A percentile compares a stretch with the other conserved stretches of the same genome.
Evolutionary conservation across 257 asterid species (phyloP).

Genomic region (Plantago elongata): DNA sequence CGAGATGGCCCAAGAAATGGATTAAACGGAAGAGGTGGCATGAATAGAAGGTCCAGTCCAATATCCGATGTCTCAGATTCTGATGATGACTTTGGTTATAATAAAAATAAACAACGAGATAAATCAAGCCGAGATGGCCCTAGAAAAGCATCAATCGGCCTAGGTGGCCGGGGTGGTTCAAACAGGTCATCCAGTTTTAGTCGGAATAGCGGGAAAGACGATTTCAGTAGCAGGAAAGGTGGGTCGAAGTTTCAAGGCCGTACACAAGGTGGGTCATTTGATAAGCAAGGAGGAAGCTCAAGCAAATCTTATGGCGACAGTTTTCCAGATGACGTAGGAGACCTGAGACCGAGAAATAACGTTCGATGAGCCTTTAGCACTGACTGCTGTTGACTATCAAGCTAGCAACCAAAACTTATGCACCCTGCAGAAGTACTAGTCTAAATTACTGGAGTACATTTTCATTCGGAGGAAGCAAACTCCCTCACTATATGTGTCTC

Average conservation of each 20-base stretch:
- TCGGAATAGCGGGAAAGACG: constrained; percentile 34
- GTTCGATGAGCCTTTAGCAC: constrained; percentile 46
- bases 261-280: constrained; percentile 37
- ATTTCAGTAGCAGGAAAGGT: constrained; percentile 23
- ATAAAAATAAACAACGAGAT: constrained; percentile 19
- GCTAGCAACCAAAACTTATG: not conserved
- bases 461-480: not conserved
- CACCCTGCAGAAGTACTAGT: not conserved
- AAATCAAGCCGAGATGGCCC: constrained; percentile 19
- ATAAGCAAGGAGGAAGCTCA: constrained; percentile 43
- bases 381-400: not conserved
- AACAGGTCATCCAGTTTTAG: constrained; percentile 34
- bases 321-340: constrained; percentile 44
- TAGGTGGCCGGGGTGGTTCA: constrained; percentile 34
- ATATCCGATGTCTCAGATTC: constrained; percentile 39
- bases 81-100: constrained; percentile 33
- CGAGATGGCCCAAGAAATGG: constrained; percentile 19
- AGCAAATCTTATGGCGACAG: constrained; percentile 31
- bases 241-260: constrained; percentile 25
- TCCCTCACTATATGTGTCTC: not conserved
- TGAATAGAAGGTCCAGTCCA: constrained; percentile 21
- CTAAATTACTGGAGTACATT: not conserved
- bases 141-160: constrained; percentile 20
- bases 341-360: constrained; percentile 56
- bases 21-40: constrained; percentile 23